phyloP scores from a whole-genome alignment of 2,329 filamentous ascomycete genomes.

The Madurella mycetomatis region DNA sequence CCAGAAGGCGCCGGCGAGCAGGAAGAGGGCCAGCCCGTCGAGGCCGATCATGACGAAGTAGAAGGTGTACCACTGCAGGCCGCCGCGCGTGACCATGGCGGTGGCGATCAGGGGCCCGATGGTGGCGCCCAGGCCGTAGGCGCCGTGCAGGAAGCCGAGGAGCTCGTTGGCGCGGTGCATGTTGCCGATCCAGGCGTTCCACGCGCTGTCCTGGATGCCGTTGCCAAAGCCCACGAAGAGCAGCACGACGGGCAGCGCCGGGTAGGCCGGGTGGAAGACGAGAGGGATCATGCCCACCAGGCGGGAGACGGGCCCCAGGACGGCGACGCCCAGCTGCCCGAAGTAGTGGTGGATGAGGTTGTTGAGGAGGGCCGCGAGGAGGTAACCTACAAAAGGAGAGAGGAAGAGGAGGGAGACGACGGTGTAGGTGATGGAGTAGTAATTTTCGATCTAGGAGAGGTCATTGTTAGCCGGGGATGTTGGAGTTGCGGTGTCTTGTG shows the following conservation, averaged over 20 bases:
- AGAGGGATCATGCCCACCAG: conserved; percentile 62
- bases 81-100: conserved; percentile 61
- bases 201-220: conserved; percentile 59
- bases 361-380: conserved; percentile 58
- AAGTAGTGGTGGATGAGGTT: conserved; percentile 59
- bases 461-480: not conserved
- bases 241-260: conserved; percentile 60
- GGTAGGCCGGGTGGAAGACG: conserved; percentile 64
- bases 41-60: conserved; percentile 70
- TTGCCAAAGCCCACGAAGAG: conserved; percentile 67
- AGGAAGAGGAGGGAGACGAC: conserved; percentile 64
- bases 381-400: conserved; percentile 62
- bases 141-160: conserved; percentile 66
- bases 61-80: conserved; percentile 65
- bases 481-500: not conserved
- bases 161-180: conserved; percentile 71
- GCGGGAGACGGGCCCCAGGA: conserved; percentile 60
- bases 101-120: conserved; percentile 68
- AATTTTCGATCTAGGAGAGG: conserved; percentile 48
- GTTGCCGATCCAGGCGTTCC: conserved; percentile 61
- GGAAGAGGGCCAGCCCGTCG: conserved; percentile 43
- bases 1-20: conserved; percentile 59
- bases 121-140: conserved; percentile 68
- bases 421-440: conserved; percentile 59
- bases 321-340: conserved; percentile 67